Evolutionary conservation across 2,329 filamentous ascomycete genomes (phyloP).

Genomic region (Corniculantispora saksenae): DNA sequence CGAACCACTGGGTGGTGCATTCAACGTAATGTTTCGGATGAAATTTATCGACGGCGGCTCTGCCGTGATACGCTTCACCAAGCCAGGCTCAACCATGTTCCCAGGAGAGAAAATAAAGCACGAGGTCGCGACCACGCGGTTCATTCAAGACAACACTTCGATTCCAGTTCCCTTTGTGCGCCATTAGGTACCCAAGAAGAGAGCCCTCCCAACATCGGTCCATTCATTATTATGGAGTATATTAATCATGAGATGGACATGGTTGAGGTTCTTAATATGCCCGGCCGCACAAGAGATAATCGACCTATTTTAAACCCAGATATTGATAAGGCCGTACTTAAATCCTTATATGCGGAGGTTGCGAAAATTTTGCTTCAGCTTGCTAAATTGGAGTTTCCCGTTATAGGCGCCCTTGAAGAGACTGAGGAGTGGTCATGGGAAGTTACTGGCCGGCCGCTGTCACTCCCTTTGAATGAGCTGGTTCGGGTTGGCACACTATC

Average conservation of each 20-base stretch:
- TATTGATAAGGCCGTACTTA: neutral
- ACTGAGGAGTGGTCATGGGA: neutral
- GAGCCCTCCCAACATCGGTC: conserved; percentile 21
- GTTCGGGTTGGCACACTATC: neutral
- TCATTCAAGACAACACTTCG: conserved; percentile 20
- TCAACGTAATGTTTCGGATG: conserved; percentile 4
- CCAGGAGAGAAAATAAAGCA: conserved; percentile 21
- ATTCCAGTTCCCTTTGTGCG: conserved; percentile 22
- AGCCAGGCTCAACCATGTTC: conserved; percentile 19
- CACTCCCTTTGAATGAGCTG: neutral
- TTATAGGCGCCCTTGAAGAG: neutral
- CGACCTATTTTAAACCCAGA: neutral
- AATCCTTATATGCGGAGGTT: neutral
- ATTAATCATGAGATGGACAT: conserved; percentile 14
- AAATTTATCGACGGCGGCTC: neutral
- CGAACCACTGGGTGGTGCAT: neutral
- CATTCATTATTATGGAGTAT: conserved; percentile 23
- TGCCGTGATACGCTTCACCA: conserved; percentile 15
- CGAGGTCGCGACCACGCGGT: conserved; percentile 21
- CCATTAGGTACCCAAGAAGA: conserved; percentile 21
- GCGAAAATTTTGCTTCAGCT: neutral
- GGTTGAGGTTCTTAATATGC: neutral
- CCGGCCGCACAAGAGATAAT: neutral
- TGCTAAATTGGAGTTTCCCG: neutral
- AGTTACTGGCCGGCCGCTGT: neutral